Conservation (phyloP, 2,329 filamentous ascomycete genomes). For the Dothidotthia symphoricarpi region DNA sequence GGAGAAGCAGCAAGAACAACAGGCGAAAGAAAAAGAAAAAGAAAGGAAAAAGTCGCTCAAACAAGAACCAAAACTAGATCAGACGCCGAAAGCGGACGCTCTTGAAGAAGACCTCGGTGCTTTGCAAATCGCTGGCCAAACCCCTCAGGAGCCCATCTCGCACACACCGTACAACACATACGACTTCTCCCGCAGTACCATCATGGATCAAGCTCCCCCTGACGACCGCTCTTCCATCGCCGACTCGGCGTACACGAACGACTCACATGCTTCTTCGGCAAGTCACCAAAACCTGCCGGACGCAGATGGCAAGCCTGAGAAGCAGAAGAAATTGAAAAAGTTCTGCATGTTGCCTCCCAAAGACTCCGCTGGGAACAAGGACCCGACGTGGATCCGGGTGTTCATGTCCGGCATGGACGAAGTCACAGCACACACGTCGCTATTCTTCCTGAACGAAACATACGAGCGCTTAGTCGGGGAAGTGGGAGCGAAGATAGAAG, state of each 20-base stretch:
- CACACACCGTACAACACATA: slow-evolving; percentile 27
- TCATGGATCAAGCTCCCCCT: slow-evolving; percentile 28
- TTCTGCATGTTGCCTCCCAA: slow-evolving; percentile 73
- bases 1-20: slow-evolving; percentile 39
- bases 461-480: slow-evolving; percentile 78
- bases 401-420: slow-evolving; percentile 83
- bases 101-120: slow-evolving; percentile 24
- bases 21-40: slow-evolving; percentile 25
- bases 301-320: slow-evolving; percentile 16
- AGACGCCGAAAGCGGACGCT: slow-evolving; percentile 3
- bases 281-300: slow-evolving; percentile 1
- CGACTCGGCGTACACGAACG: slow-evolving; percentile 21
- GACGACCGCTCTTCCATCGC: slow-evolving; percentile 22
- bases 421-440: slow-evolving; percentile 77
- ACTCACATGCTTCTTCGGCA: slow-evolving; percentile 4
- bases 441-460: slow-evolving; percentile 72
- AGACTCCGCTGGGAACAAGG: slow-evolving; percentile 56
- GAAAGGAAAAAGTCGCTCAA: slow-evolving; percentile 2
- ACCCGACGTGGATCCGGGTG: slow-evolving; percentile 73
- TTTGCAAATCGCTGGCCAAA: slow-evolving; percentile 18
- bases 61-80: slow-evolving; percentile 10
- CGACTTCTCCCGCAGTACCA: slow-evolving; percentile 32
- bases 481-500: slow-evolving; percentile 63
- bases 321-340: slow-evolving; percentile 61
- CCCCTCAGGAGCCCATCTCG: slow-evolving; percentile 2